Evolutionary conservation across 495 filamentous ascomycete genomes (phyloP).

Genomic region (Cercophora sp.): DNA sequence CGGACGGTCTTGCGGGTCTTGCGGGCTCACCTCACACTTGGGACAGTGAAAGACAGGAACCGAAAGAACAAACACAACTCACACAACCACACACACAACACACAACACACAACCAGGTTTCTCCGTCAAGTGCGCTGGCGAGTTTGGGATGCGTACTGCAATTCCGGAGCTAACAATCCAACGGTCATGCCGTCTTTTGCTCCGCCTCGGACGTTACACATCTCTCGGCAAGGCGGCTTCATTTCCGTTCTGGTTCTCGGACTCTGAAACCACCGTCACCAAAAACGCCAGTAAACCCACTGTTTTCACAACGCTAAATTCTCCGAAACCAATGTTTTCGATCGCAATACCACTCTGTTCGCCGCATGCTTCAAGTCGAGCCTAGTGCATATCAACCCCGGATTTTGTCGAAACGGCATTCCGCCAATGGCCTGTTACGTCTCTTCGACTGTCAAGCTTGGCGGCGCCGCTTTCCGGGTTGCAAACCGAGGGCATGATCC

Average conservation of each 20-base stretch:
- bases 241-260: conserved; percentile 1
- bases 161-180: too few relatives aligned
- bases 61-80: too few relatives aligned
- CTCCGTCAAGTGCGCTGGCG: too few relatives aligned
- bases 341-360: conserved; percentile 18
- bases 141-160: too few relatives aligned
- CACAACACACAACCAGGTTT: too few relatives aligned
- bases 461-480: conserved; percentile 4
- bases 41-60: too few relatives aligned
- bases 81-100: too few relatives aligned
- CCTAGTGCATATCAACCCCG: conserved; percentile 9
- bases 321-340: too few relatives aligned
- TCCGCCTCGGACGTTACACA: background rate
- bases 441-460: conserved; percentile 9
- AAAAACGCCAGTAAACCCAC: conserved; percentile 6
- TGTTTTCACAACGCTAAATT: conserved; percentile 21
- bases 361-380: background rate
- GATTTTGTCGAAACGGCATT: conserved; percentile 11
- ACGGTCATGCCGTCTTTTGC: too few relatives aligned
- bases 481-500: too few relatives aligned
- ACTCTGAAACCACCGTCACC: conserved; percentile 5
- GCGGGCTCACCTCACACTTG: too few relatives aligned
- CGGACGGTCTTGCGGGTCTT: too few relatives aligned
- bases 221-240: background rate
- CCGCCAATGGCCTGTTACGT: conserved; percentile 21